Base-by-base conservation (phyloP, 192 early-diverging fungal genomes). In the Backusella circina region DNA sequence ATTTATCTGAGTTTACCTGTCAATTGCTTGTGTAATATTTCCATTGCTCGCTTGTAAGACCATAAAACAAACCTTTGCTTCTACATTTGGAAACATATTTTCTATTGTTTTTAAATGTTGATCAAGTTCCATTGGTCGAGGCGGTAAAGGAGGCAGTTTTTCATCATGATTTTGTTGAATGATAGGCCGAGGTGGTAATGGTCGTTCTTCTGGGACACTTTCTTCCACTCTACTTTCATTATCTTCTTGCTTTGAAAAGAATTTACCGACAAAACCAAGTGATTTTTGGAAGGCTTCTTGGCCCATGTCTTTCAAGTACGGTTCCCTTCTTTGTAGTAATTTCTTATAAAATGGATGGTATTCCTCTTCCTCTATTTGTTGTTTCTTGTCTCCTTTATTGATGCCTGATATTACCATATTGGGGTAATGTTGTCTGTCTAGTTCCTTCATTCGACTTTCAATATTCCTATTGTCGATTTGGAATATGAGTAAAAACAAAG, bases 61-160 rank as follows among this genome's bases (percentile, higher is more conserved):
- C 70, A 91, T 87, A 72, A 89, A 88, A 44, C 91, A 89, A 7
- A 94, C 90, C 41, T 90, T 87, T 10, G 82, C 78, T 31, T 94
- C 93, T 18, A 92, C 86, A 75, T 91, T 88, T 26, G 91, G 91
- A 67, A 94, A 94, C 89, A 94, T 94, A 28, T 87, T 84, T 36
- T 82, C 79, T 69, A 94, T 81, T 10, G 86, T 81, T 7, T 77
- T 80, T 30, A 94, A 65, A 18, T 86, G 84, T 18, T 87, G 77
- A 35, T 84, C 74, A 79, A 89, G 92, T 2, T 65, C 54, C 8
- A 28, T 61, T 23, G 54, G 54, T 61, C 23, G 54, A 5, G 26
- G 54, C 4, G 23, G 50, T 51, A 51, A 51, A 51, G 50, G 8
- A 9, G 54, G 54, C 9, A 9, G 23, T 28, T 61, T 23, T 28